Conservation (phyloP, 1,139 yeast species). For the Geotrichum klebahnii region DNA sequence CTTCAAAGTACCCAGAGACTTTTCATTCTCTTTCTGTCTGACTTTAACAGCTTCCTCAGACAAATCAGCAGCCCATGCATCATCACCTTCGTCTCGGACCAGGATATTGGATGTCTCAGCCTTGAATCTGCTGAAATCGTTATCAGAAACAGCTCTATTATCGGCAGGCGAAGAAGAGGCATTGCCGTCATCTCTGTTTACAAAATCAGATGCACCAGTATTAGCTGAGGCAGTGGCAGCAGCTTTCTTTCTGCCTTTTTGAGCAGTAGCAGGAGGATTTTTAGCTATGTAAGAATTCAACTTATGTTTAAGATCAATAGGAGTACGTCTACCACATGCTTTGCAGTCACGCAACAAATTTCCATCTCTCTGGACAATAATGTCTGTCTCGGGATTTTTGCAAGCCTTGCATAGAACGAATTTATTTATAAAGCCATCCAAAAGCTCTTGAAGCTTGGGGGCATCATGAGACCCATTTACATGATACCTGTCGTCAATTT, state of each 20-base stretch:
- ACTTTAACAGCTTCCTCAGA: conserved; percentile 94
- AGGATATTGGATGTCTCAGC: conserved; percentile 76
- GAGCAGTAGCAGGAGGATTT: conserved; percentile 75
- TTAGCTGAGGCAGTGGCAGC: conserved; percentile 86
- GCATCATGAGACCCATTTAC: conserved; percentile 96
- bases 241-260: conserved; percentile 53
- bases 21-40: conserved; percentile 84
- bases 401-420: conserved; percentile 93
- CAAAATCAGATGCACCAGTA: conserved; percentile 83
- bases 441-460: conserved; percentile 80
- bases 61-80: conserved; percentile 97
- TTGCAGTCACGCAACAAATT: conserved; percentile 87
- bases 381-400: conserved; percentile 96
- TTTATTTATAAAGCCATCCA: conserved; percentile 89
- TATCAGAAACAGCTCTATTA: conserved; percentile 60
- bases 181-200: conserved; percentile 32
- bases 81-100: conserved; percentile 65
- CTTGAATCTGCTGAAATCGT: conserved; percentile 71
- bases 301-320: conserved; percentile 82
- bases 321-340: conserved; percentile 93
- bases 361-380: conserved; percentile 73
- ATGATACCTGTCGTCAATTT: conserved; percentile 76
- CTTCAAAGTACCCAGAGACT: conserved; percentile 43
- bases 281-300: conserved; percentile 80
- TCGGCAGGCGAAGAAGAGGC: conserved; percentile 38